Percentiles rank a stretch among this genome's conserved stretches.
phyloP scores from a whole-genome alignment of 768 basidiomycete species.

The Suillus decipiens region DNA sequence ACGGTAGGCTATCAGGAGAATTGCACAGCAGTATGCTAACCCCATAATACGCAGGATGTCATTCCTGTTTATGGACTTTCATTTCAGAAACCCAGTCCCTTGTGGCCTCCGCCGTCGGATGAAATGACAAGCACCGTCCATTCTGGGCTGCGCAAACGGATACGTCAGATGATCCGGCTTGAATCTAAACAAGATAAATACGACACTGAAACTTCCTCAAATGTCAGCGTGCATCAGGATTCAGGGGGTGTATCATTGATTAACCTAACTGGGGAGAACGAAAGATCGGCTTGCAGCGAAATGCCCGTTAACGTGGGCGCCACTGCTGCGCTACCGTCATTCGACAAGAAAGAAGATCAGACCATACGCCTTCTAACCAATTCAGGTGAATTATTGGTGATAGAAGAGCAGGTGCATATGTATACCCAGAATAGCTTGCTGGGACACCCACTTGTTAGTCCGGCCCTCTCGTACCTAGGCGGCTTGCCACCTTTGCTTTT shows the following conservation, averaged over 20 bases:
- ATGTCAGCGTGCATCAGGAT: conserved; percentile 12
- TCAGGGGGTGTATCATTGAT: conserved; percentile 14
- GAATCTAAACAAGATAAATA: conserved; percentile 25
- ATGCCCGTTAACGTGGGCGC: conserved; percentile 51
- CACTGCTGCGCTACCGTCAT: conserved; percentile 44
- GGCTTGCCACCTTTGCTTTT: conserved; percentile 87
- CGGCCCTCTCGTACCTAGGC: conserved; percentile 80
- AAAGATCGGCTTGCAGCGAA: conserved; percentile 22
- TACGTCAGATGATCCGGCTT: conserved; percentile 55
- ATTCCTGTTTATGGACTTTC: conserved; percentile 76
- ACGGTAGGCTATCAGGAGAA: conserved; percentile 53
- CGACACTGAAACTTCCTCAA: conserved; percentile 3
- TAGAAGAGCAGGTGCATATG: conserved; percentile 78
- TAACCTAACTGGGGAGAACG: conserved; percentile 11
- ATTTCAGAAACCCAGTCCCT: conserved; percentile 73
- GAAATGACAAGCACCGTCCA: conserved; percentile 61
- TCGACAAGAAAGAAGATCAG: conserved; percentile 41
- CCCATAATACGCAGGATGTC: conserved; percentile 57
- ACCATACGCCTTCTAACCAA: conserved; percentile 45
- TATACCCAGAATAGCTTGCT: conserved; percentile 82
- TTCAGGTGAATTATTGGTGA: conserved; percentile 53
- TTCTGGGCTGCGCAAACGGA: conserved; percentile 56
- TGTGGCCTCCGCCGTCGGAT: conserved; percentile 77
- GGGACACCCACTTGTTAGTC: conserved; percentile 81
- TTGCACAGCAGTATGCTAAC: not conserved